These are phyloP conservation scores for Hyaloscypha hepaticicola DNA, from an alignment of 495 filamentous ascomycete genomes.

Conservation along the genomic window DNA sequence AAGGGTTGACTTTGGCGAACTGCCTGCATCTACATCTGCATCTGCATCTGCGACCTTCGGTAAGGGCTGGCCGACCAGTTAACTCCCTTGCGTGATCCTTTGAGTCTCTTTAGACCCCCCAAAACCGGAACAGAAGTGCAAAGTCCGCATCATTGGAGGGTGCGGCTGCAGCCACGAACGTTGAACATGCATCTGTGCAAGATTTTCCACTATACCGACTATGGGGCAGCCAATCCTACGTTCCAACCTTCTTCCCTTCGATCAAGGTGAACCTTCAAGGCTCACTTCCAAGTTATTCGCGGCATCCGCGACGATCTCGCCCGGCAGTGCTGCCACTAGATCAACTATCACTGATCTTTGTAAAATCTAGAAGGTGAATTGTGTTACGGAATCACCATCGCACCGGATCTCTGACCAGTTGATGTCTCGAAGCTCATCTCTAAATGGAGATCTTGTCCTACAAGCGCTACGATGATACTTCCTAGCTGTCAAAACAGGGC, in stretches of 20 bases:
- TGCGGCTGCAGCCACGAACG: conserved; percentile 12
- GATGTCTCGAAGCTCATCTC: background rate
- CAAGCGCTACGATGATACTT: background rate
- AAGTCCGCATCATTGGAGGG: conserved; percentile 5
- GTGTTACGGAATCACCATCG: background rate
- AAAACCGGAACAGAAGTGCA: background rate
- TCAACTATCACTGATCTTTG: conserved; percentile 1
- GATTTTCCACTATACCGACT: conserved; percentile 10
- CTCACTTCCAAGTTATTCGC: background rate
- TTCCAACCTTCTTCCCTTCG: background rate
- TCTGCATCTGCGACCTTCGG: background rate
- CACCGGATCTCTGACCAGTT: background rate
- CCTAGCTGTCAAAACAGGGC: background rate
- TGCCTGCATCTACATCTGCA: no score
- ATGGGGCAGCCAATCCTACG: conserved; percentile 10
- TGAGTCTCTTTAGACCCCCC: background rate
- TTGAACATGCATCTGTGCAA: conserved; percentile 12
- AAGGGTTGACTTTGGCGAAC: no score
- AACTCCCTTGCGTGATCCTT: background rate
- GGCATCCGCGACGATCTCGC: background rate
- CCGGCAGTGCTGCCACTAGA: background rate
- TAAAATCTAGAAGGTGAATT: conserved; percentile 4
- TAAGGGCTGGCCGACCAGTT: background rate
- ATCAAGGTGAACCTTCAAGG: background rate
- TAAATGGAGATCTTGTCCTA: background rate